phyloP scores from a whole-genome alignment of 805 yeast species.

The Monosporozyma solicola region DNA sequence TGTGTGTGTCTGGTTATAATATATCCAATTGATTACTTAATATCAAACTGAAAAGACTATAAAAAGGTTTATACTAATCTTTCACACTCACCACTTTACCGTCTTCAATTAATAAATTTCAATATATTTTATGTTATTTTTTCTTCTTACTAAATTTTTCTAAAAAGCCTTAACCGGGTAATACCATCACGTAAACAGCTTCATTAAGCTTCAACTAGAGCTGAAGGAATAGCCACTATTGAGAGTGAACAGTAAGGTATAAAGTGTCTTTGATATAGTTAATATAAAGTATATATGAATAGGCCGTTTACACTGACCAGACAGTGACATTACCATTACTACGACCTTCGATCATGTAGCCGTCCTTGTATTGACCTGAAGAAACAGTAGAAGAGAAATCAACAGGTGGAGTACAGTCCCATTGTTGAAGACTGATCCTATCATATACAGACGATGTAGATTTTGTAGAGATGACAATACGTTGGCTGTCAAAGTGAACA shows the following conservation, averaged over 20 bases:
- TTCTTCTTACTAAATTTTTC: background rate
- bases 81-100: background rate
- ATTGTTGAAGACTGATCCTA: conserved; percentile 43
- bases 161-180: background rate
- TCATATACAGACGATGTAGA: conserved; percentile 45
- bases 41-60: background rate
- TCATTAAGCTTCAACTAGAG: too few relatives aligned
- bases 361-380: conserved; percentile 53
- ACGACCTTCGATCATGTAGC: conserved; percentile 59
- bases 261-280: background rate
- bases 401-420: conserved; percentile 41
- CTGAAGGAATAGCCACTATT: background rate
- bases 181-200: background rate
- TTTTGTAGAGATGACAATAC: conserved; percentile 46
- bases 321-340: conserved; percentile 50
- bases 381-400: conserved; percentile 54
- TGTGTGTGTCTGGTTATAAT: background rate
- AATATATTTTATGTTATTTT: background rate
- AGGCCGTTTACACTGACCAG: conserved; percentile 42
- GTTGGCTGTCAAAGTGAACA: conserved; percentile 48
- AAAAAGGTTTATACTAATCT: background rate
- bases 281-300: background rate
- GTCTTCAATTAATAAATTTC: background rate
- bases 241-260: background rate
- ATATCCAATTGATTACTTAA: background rate